Percentiles rank a stretch among this genome's conserved stretches.
Conservation (phyloP, 176 grass and related monocot species). For the Tuctoria greenei region DNA sequence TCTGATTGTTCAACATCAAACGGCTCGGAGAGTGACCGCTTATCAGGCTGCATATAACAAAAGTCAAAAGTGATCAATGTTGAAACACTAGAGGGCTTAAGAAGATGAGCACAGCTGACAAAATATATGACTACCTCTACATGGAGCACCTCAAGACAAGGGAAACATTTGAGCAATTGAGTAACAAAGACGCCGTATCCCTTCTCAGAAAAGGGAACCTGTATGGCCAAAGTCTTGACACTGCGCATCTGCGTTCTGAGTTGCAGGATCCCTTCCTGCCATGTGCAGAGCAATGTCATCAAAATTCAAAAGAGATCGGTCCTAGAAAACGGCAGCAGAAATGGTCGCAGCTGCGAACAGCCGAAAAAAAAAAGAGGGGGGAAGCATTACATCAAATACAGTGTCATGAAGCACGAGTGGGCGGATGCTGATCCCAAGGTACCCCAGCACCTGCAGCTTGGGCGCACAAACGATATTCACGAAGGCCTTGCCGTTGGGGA, state of each 20-base stretch:
- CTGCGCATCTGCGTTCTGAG: conserved; percentile 35
- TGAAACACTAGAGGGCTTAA: background rate
- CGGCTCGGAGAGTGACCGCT: background rate
- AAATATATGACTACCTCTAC: conserved; percentile 26
- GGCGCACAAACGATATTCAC: conserved; percentile 39
- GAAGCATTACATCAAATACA: conserved; percentile 32
- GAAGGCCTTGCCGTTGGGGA: background rate
- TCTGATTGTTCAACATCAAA: conserved; percentile 28
- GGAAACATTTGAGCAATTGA: conserved; percentile 51
- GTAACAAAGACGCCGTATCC: conserved; percentile 24
- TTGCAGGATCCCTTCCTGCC: conserved; percentile 40
- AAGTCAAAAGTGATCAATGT: background rate
- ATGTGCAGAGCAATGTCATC: background rate
- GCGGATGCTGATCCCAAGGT: conserved; percentile 35
- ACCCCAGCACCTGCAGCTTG: conserved; percentile 44
- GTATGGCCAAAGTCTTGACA: conserved; percentile 44
- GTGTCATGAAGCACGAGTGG: conserved; percentile 42
- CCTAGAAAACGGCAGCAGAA: background rate
- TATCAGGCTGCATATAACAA: conserved; percentile 36
- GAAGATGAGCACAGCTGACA: background rate
- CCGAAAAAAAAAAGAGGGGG: background rate
- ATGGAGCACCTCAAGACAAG: conserved; percentile 38
- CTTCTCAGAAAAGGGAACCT: conserved; percentile 38
- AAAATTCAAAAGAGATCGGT: background rate
- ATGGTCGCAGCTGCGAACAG: background rate